Conservation (phyloP, 2,329 filamentous ascomycete genomes). For the Cryphonectria naterciae region DNA sequence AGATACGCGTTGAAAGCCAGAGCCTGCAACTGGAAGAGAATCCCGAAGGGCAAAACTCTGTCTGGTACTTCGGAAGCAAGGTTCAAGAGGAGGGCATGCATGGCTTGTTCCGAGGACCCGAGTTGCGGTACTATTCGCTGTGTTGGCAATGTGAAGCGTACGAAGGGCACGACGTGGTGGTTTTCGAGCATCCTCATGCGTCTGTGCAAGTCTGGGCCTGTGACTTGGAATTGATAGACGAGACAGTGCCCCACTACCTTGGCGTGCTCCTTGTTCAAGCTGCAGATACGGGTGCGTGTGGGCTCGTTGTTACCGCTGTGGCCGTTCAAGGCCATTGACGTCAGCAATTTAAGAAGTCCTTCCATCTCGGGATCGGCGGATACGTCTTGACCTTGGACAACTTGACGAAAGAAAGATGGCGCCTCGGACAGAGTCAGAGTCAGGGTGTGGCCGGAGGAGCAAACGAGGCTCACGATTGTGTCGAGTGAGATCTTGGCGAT, state of each 20-base stretch:
- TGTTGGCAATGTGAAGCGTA: conserved; percentile 31
- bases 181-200: conserved; percentile 37
- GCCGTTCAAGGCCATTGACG: not conserved
- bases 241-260: conserved; percentile 46
- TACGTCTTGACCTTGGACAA: conserved; percentile 16
- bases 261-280: conserved; percentile 38
- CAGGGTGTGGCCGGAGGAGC: conserved; percentile 43
- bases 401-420: conserved; percentile 48
- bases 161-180: conserved; percentile 35
- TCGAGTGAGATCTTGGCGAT: conserved; percentile 54
- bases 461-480: conserved; percentile 51
- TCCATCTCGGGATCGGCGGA: not conserved
- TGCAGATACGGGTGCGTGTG: conserved; percentile 36
- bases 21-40: conserved; percentile 66
- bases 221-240: conserved; percentile 47
- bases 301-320: conserved; percentile 21
- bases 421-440: conserved; percentile 54
- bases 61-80: conserved; percentile 36
- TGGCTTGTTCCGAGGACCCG: conserved; percentile 30
- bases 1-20: conserved; percentile 67
- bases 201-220: conserved; percentile 34
- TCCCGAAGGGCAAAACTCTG: conserved; percentile 50
- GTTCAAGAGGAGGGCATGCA: conserved; percentile 41
- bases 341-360: not conserved
- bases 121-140: not conserved